A percentile compares a stretch with the other conserved stretches of the same genome.
These are phyloP conservation scores for Penicillium crystallinum DNA, from an alignment of 495 filamentous ascomycete genomes.

Conservation along the genomic window DNA sequence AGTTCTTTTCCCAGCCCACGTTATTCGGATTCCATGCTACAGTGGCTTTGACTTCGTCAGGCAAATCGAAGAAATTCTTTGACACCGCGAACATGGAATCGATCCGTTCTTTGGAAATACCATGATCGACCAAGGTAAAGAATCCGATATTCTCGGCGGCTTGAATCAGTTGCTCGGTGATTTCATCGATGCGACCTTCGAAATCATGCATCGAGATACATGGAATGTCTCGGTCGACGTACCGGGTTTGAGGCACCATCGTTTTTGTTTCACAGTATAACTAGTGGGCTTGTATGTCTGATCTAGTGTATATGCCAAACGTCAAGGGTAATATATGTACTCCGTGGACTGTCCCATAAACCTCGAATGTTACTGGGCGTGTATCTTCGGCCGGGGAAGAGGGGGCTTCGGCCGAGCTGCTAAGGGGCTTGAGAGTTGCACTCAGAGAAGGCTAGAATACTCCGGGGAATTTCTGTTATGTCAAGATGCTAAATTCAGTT, in stretches of 20 bases:
- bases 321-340: background rate
- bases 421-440: background rate
- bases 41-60: constrained; percentile 45
- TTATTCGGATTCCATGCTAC: constrained; percentile 53
- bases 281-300: background rate
- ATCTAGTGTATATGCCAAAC: background rate
- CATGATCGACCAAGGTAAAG: constrained; percentile 56
- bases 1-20: constrained; percentile 59
- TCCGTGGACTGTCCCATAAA: background rate
- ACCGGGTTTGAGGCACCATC: constrained; percentile 31
- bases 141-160: constrained; percentile 61
- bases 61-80: constrained; percentile 52
- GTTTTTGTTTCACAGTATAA: background rate
- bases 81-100: constrained; percentile 49
- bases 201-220: constrained; percentile 56
- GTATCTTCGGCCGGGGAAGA: background rate
- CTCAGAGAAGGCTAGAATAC: background rate
- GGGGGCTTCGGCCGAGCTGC: background rate
- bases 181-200: constrained; percentile 46
- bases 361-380: background rate
- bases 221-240: constrained; percentile 47
- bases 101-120: constrained; percentile 44
- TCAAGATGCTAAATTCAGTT: background rate
- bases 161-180: constrained; percentile 47
- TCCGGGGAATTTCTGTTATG: too few species aligned